Evolutionary conservation across 257 asterid genomes (phyloP).

Genomic region (Lycium barbarum): DNA sequence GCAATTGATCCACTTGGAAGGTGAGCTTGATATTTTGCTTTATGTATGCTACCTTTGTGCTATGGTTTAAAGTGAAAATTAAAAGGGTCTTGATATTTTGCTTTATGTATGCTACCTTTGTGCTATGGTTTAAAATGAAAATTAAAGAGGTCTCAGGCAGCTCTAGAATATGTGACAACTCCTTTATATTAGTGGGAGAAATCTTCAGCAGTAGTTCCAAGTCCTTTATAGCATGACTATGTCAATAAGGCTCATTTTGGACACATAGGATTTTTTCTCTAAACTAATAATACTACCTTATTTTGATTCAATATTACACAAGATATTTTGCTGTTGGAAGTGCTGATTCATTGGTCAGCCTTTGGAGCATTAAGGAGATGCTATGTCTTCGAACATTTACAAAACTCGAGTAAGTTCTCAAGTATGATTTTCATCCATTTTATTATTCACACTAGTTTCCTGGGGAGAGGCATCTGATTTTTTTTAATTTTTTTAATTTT

Average conservation of each 20-base stretch:
- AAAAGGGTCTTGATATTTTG: slow-evolving; percentile 27
- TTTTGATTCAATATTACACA: slow-evolving; percentile 39
- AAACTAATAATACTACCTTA: not conserved
- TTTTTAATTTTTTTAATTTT: not conserved
- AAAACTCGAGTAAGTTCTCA: slow-evolving; percentile 78
- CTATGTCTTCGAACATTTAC: slow-evolving; percentile 92
- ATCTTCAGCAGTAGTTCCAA: not conserved
- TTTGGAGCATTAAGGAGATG: slow-evolving; percentile 97
- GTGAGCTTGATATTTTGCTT: slow-evolving; percentile 44
- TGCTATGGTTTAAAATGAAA: slow-evolving; percentile 17
- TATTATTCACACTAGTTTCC: not conserved
- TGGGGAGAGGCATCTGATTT: not conserved
- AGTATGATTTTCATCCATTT: slow-evolving; percentile 15
- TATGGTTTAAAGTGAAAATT: too few species aligned
- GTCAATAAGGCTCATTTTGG: not conserved
- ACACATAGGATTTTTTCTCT: not conserved
- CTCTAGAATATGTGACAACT: not conserved
- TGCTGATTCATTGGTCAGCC: slow-evolving; percentile 97
- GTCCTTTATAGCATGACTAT: not conserved
- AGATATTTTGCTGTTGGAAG: slow-evolving; percentile 97
- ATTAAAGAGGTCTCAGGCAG: not conserved
- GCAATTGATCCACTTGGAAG: slow-evolving; percentile 96
- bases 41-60: not conserved
- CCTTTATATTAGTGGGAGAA: not conserved
- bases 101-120: not conserved